Evolutionary conservation across 495 filamentous ascomycete species (phyloP).

Genomic region (Usnea hakonensis): DNA sequence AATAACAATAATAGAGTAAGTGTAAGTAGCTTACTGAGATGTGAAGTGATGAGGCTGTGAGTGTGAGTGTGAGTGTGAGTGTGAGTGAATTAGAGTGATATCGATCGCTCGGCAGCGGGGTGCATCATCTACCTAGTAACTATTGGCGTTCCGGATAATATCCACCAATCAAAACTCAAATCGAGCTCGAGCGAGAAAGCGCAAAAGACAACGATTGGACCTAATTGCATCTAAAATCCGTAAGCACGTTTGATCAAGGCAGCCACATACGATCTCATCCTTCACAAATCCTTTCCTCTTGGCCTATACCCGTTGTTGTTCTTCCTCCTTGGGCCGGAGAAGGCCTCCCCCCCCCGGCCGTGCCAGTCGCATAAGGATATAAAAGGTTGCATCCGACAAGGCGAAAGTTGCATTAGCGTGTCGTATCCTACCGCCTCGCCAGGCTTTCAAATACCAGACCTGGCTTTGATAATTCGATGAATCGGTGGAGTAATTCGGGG

Average conservation of each 20-base stretch:
- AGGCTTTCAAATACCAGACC: not conserved
- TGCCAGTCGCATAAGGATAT: too few species aligned
- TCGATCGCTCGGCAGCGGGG: slow-evolving; percentile 2
- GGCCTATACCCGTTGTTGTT: not conserved
- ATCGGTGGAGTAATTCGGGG: not conserved
- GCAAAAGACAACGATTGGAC: slow-evolving; percentile 2
- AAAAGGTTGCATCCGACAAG: too few species aligned
- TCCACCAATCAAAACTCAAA: slow-evolving; percentile 3
- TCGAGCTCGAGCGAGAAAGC: slow-evolving; percentile 13
- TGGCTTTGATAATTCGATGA: not conserved
- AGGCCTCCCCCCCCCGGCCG: not conserved
- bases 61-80: too few species aligned
- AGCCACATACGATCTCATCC: not conserved
- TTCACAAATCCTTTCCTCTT: not conserved
- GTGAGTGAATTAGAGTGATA: not conserved
- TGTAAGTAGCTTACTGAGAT: too few species aligned
- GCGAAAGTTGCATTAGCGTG: not conserved
- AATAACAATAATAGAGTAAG: too few species aligned
- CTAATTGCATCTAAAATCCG: not conserved
- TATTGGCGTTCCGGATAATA: not conserved
- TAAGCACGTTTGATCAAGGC: not conserved
- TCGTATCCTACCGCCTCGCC: not conserved
- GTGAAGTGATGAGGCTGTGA: too few species aligned
- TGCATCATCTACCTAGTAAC: slow-evolving; percentile 5
- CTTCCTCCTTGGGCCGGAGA: not conserved